Base-by-base conservation (phyloP, 23 red algal species). In the Gracilaria gracilis region DNA sequence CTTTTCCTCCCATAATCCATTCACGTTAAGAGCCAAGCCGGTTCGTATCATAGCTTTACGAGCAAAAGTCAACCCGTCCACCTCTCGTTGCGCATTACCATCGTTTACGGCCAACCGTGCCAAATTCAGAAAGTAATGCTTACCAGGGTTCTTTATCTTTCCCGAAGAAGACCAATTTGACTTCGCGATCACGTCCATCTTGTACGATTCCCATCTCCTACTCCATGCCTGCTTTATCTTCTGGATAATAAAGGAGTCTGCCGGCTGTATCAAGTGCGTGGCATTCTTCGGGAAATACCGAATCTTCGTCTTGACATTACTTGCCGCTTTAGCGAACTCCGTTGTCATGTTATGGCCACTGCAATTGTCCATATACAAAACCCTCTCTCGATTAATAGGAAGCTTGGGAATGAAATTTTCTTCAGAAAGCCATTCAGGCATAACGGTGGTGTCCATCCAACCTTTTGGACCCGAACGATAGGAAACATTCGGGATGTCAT, bases 161-260 rank as follows among this genome's bases (percentile, higher is more conserved):
- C 75, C 75, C 2, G 75, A 79, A 79, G 31, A 39, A 39, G 75
- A 51, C 75, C 51, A 79, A 5, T 13, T 48, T 13, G 38, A 12
- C 23, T 79, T 79, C 20, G 27, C 25, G 35, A 79, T 79, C 75
- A 51, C 51, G 65, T 70, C 28, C 65, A 35, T 33, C 4, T 70
- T 70, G 35, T 70, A 25, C 14, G 28, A 6, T 23, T 79, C 75
- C 75, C 75, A 23, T 1, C 75, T 5, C 2, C 4, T 33, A n/a
- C 27, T 79, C 75, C 40, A 79, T n/a, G 75, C 75, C 12, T 32
- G 12, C 20, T 79, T 79, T 5, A 79, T 50, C 11, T 79, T 79
- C 39, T 79, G 75, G 4, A 51, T 79, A 23, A 79, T 57, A 23
- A 79, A 79, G 8, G 39, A 70, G 17, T 70, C 65, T 4, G 65